phyloP scores from a whole-genome alignment of 2,329 filamentous ascomycete genomes.

The Xylaria sp. region DNA sequence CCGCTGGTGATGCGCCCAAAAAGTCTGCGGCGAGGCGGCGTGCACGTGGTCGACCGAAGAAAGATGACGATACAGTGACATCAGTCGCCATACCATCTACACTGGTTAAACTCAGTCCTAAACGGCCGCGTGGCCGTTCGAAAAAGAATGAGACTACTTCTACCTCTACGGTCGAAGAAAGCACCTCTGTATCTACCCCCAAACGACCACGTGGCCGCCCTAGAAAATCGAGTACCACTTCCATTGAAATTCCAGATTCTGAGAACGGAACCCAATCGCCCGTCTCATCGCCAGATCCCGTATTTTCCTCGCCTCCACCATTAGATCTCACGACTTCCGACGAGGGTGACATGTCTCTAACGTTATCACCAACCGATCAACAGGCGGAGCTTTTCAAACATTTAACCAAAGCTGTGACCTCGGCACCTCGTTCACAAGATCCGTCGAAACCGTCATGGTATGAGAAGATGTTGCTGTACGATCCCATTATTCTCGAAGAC shows the following conservation, averaged over 20 bases:
- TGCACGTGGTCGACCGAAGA: slow-evolving; percentile 35
- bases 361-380: slow-evolving; percentile 56
- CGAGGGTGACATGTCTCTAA: slow-evolving; percentile 59
- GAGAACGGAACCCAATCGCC: slow-evolving; percentile 54
- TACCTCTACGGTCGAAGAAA: neutral
- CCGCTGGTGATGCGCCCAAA: slow-evolving; percentile 19
- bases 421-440: slow-evolving; percentile 62
- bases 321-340: slow-evolving; percentile 57
- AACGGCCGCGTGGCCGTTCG: slow-evolving; percentile 25
- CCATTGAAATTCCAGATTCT: slow-evolving; percentile 63
- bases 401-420: slow-evolving; percentile 66
- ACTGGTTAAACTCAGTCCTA: slow-evolving; percentile 22
- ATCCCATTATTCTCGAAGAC: slow-evolving; percentile 89
- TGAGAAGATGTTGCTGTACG: slow-evolving; percentile 93
- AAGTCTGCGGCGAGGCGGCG: slow-evolving; percentile 26
- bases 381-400: slow-evolving; percentile 60
- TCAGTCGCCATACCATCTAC: neutral
- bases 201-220: slow-evolving; percentile 42
- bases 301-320: slow-evolving; percentile 58
- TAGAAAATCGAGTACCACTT: slow-evolving; percentile 44
- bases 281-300: slow-evolving; percentile 51
- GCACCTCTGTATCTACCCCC: slow-evolving; percentile 17
- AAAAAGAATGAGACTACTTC: slow-evolving; percentile 24
- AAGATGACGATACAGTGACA: slow-evolving; percentile 8
- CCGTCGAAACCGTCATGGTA: slow-evolving; percentile 75